Evolutionary conservation across 2,329 filamentous ascomycete genomes (phyloP), one percentile per base, ranked within the genome.

Genomic region (Cercospora sp.): DNA sequence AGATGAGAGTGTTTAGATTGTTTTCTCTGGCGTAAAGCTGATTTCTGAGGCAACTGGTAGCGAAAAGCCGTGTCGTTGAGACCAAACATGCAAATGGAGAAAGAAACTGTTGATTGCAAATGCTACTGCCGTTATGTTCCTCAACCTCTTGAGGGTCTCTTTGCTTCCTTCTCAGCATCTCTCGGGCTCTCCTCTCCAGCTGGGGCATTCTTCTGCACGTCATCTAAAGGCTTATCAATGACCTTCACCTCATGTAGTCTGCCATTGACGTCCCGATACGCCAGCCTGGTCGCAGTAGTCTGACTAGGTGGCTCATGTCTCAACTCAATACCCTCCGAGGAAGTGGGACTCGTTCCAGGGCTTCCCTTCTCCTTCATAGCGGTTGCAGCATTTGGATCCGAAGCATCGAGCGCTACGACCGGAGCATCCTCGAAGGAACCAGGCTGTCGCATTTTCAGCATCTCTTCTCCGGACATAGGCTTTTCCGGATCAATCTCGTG

Each of bases 181-280:
- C 24, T 28, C 26, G 24, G 49, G 16, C 49, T 55, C 49, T 55
- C 49, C 49, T 55, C 49, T 2, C 49, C 49, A 16, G 24, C 21
- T 26, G 49, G 24, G 5, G 49, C 49, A 28, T 26, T 26, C 24
- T 55, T 28, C 49, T 55, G 49, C 8, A 55, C 49, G 7, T 55
- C 70, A 40, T 66, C 59, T 16, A 70, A 61, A 13, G 70, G 70
- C 32, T 69, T 69, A 59, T 71, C 71, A 55, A 72, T 71, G 18
- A 72, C 71, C 34, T 72, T 71, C 7, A 72, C 65, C 45, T 72
- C 69, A 62, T 72, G 71, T 66, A 68, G 37, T n/a, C 71, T 59
- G 5, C 71, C 71, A 26, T 69, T 61, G 5, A 34, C 49, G 30
- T 72, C 71, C 5, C 71, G 67, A 68, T 72, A 72, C 13, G 55